Evolutionary conservation across 2,329 filamentous ascomycete species (phyloP).

Genomic region (Dactylonectria macrodidyma): DNA sequence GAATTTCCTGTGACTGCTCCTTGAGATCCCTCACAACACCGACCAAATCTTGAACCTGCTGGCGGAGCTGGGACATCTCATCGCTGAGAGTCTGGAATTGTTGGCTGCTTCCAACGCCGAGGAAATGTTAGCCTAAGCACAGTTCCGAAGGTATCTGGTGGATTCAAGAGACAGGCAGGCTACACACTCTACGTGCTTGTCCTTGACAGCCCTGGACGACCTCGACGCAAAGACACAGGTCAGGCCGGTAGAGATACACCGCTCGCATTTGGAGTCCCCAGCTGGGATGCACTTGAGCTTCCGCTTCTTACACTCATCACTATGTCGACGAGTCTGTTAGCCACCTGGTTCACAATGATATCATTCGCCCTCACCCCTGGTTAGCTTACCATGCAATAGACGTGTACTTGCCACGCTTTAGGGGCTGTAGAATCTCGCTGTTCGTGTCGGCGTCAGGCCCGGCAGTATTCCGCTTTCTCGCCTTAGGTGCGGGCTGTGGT

Average conservation of each 20-base stretch:
- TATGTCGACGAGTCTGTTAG: conserved; percentile 20
- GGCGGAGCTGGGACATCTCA: conserved; percentile 49
- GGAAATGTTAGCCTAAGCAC: conserved; percentile 12
- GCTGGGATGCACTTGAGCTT: conserved; percentile 58
- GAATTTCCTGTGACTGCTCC: conserved; percentile 31
- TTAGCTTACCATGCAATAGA: conserved; percentile 53
- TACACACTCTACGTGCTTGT: too few relatives aligned
- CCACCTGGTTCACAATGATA: background rate
- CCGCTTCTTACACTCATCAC: conserved; percentile 57
- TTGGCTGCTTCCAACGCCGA: background rate
- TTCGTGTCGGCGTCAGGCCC: conserved; percentile 10
- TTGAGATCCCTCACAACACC: conserved; percentile 47
- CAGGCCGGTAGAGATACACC: conserved; percentile 48
- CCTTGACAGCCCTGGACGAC: conserved; percentile 31
- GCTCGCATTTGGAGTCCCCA: conserved; percentile 46
- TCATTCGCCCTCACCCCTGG: conserved; percentile 24
- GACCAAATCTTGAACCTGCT: conserved; percentile 50
- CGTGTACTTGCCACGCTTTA: conserved; percentile 56
- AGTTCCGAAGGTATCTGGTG: too few relatives aligned
- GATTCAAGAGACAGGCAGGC: too few relatives aligned
- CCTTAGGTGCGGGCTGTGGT: too few relatives aligned
- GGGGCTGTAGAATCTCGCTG: conserved; percentile 4
- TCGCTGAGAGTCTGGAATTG: conserved; percentile 46
- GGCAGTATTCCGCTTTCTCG: too few relatives aligned
- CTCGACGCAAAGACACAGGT: conserved; percentile 46